phyloP scores from a whole-genome alignment of 2,329 filamentous ascomycete genomes.

The Rosellinia necatrix region DNA sequence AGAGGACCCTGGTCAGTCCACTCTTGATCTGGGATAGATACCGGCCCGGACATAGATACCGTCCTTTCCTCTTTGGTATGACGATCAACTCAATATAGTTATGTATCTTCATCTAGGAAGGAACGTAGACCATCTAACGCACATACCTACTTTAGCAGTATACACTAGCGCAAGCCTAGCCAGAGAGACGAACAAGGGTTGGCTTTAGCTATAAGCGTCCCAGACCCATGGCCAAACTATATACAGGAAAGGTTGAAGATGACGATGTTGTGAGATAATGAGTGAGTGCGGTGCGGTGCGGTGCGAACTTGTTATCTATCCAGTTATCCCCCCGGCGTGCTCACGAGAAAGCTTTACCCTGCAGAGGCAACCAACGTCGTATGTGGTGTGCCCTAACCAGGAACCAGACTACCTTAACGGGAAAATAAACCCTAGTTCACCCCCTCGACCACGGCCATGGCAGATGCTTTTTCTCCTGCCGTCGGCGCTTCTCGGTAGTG shows the following conservation, averaged over 20 bases:
- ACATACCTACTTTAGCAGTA: not conserved
- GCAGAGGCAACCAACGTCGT: constrained; percentile 3
- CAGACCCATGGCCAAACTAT: constrained; percentile 10
- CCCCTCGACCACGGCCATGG: not conserved
- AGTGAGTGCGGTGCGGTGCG: not conserved
- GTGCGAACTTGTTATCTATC: constrained; percentile 12
- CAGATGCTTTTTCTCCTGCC: not conserved
- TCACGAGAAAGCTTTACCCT: constrained; percentile 10
- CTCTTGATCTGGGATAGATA: not conserved
- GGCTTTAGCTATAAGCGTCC: constrained; percentile 9
- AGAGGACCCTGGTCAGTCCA: constrained; percentile 1
- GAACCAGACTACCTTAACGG: not conserved
- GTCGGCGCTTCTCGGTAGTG: constrained; percentile 11
- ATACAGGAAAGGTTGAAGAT: no score
- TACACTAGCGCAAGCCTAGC: no score
- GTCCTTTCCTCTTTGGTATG: not conserved
- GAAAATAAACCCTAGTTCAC: constrained; percentile 2
- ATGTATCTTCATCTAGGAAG: not conserved
- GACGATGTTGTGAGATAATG: not conserved
- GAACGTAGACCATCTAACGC: not conserved
- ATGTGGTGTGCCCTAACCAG: not conserved
- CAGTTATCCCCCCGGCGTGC: not conserved
- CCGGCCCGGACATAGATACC: not conserved
- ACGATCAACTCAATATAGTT: not conserved
- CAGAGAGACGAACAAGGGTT: not conserved